These are phyloP conservation scores for Talaromyces sp. DNA, from an alignment of 2,329 filamentous ascomycete species.

Conservation along the genomic window DNA sequence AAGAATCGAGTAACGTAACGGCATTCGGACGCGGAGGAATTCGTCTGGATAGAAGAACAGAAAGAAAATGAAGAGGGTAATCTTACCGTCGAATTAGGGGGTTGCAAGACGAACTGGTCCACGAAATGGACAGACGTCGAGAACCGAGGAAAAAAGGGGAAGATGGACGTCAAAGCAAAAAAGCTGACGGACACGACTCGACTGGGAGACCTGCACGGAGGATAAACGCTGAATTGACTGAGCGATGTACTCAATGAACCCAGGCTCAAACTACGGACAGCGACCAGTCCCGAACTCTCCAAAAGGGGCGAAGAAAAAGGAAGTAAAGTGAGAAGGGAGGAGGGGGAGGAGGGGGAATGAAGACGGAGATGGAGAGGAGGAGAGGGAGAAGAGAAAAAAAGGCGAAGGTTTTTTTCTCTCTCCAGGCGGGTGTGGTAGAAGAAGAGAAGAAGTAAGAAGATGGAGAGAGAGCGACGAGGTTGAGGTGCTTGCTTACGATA, in stretches of 20 bases:
- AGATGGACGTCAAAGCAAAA: slow-evolving; percentile 28
- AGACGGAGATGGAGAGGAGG: slow-evolving; percentile 29
- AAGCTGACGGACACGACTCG: slow-evolving; percentile 35
- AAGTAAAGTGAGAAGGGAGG: slow-evolving; percentile 15
- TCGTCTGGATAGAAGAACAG: slow-evolving; percentile 15
- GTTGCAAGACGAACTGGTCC: slow-evolving; percentile 26
- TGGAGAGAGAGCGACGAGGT: slow-evolving; percentile 14
- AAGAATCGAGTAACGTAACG: slow-evolving; percentile 1
- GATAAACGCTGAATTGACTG: neutral
- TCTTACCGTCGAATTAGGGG: slow-evolving; percentile 27
- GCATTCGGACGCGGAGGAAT: neutral
- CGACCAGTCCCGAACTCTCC: slow-evolving; percentile 37
- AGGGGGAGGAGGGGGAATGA: slow-evolving; percentile 21
- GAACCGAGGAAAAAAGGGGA: slow-evolving; percentile 15
- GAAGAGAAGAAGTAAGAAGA: slow-evolving; percentile 27
- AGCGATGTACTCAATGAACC: neutral
- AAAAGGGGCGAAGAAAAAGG: slow-evolving; percentile 25
- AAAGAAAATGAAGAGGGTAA: neutral
- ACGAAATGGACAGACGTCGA: slow-evolving; percentile 32
- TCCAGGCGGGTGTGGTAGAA: slow-evolving; percentile 38
- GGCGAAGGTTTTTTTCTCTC: slow-evolving; percentile 34
- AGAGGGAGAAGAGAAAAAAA: slow-evolving; percentile 27
- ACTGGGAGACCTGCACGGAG: slow-evolving; percentile 31
- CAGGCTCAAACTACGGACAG: slow-evolving; percentile 20
- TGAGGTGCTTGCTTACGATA: slow-evolving; percentile 1